Evolutionary conservation across 208 protist genomes (phyloP), one percentile per base, ranked within the genome.

Genomic region (Acanthamoeba castellanii): DNA sequence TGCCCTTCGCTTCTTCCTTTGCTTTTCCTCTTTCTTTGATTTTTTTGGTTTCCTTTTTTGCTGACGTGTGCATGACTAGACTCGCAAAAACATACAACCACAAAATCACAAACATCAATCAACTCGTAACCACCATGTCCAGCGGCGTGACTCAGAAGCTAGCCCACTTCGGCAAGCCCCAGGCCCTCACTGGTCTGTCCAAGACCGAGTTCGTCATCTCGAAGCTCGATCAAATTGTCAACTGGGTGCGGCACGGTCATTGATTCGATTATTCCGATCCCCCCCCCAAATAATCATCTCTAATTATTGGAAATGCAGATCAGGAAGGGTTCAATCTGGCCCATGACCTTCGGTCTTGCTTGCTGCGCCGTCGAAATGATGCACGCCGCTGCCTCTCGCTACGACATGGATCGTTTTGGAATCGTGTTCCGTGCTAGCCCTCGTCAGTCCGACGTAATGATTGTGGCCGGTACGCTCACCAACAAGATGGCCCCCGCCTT

Each of bases 401-500:
- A 99, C 96, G 99, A 99, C 96, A 97, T 99, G 95, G 99, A 99
- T 97, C 98, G 99, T 61, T 99, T 99, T 94, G 99, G 99, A 96
- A 99, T 99, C 94, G 98, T 99, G 89, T 99, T 99, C 95, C 55
- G 95, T 89, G 96, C 94, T 27, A 95, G 91, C 18, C 97, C 97
- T 90, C 98, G 99, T 76, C 99, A 99, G 97, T 99, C 99, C 5
- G 99, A 99, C 96, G 98, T 99, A 85, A 99, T 99, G 96, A 99
- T 99, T 95, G 99, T 99, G n/a, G 99, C 99, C 1, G 99, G 99
- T 82, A 99, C 99, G 27, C 98, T 99, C 27, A 99, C 99, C 50
- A 99, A 99, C 97, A 99, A 99, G 96, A 99, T 99, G 99, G 99
- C 99, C 4, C 99, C 99, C 37, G 98, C 99, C n/a, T 97, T 99